Conservation (phyloP, 345 rosid genomes). For the Reutealis trisperma region DNA sequence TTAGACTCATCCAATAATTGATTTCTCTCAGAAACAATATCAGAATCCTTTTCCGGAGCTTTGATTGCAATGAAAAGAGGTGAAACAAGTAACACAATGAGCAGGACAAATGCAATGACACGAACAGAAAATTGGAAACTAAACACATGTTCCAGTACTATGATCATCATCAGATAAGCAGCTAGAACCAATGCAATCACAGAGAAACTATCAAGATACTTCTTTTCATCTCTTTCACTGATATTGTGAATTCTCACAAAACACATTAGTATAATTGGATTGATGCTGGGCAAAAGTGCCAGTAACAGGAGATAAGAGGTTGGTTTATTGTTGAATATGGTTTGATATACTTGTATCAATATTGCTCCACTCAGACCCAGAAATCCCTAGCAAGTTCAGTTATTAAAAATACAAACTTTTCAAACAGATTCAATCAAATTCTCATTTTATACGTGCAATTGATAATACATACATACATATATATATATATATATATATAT, state of each 20-base stretch:
- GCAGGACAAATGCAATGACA: slow-evolving; percentile 30
- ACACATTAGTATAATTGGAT: slow-evolving; percentile 46
- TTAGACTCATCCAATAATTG: slow-evolving; percentile 18
- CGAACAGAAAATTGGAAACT: slow-evolving; percentile 21
- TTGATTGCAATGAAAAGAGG: slow-evolving; percentile 39
- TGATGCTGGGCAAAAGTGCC: slow-evolving; percentile 38
- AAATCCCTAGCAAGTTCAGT: slow-evolving; percentile 42
- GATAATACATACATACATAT: neutral
- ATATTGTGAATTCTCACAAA: slow-evolving; percentile 41
- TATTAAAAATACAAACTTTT: neutral
- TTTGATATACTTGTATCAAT: slow-evolving; percentile 49
- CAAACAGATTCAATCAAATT: neutral
- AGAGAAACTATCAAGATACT: slow-evolving; percentile 46
- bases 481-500: too few relatives aligned
- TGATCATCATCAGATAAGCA: slow-evolving; percentile 46
- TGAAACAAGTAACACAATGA: slow-evolving; percentile 41
- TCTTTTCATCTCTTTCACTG: slow-evolving; percentile 38
- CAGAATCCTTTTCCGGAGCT: slow-evolving; percentile 22
- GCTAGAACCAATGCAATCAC: slow-evolving; percentile 43
- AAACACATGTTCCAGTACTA: slow-evolving; percentile 39
- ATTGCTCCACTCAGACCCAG: slow-evolving; percentile 59
- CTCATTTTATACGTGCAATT: neutral
- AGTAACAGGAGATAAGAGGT: slow-evolving; percentile 42
- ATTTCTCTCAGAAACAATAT: slow-evolving; percentile 7
- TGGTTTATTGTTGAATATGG: slow-evolving; percentile 38